These are phyloP conservation scores for Astragalus glycyphyllos DNA, from an alignment of 306 rosid genomes.

Conservation along the genomic window DNA sequence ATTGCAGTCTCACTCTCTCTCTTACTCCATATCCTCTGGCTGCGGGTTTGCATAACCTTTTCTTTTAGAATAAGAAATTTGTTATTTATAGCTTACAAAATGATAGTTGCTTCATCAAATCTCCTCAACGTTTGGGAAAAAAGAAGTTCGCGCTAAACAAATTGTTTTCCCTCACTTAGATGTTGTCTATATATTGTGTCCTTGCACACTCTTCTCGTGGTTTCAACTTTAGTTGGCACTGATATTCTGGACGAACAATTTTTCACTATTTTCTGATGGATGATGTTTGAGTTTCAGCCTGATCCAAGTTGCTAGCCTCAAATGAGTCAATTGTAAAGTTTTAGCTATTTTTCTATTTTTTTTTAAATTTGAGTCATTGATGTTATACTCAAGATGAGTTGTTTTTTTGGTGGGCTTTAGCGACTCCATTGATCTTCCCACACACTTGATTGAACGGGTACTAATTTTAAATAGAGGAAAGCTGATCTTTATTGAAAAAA, in stretches of 20 bases:
- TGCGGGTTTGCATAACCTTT: slow-evolving; percentile 9
- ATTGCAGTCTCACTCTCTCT: slow-evolving; percentile 26
- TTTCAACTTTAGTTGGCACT: not conserved
- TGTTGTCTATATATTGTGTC: not conserved
- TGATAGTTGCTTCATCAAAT: slow-evolving; percentile 9
- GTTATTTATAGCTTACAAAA: not conserved
- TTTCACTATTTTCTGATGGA: not conserved
- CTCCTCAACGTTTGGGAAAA: not conserved
- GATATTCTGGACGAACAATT: slow-evolving; percentile 15
- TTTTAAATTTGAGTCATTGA: not conserved
- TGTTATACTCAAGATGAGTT: not conserved
- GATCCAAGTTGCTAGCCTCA: slow-evolving; percentile 15
- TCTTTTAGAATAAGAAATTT: not conserved
- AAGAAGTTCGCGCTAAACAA: not conserved
- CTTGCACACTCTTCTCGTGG: slow-evolving; percentile 13
- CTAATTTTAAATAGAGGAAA: not conserved
- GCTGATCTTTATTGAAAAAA: not conserved
- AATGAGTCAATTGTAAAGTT: slow-evolving; percentile 19
- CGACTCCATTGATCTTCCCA: not conserved
- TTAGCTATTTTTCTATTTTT: not conserved
- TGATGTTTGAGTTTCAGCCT: slow-evolving; percentile 25
- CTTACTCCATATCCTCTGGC: not conserved
- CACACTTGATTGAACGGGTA: not conserved
- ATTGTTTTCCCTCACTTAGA: not conserved
- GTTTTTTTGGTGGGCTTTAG: slow-evolving; percentile 1